A percentile compares a stretch with the other conserved stretches of the same genome.
phyloP scores from a whole-genome alignment of 164 flowering plant genomes.

The Paratinospora sagittata region DNA sequence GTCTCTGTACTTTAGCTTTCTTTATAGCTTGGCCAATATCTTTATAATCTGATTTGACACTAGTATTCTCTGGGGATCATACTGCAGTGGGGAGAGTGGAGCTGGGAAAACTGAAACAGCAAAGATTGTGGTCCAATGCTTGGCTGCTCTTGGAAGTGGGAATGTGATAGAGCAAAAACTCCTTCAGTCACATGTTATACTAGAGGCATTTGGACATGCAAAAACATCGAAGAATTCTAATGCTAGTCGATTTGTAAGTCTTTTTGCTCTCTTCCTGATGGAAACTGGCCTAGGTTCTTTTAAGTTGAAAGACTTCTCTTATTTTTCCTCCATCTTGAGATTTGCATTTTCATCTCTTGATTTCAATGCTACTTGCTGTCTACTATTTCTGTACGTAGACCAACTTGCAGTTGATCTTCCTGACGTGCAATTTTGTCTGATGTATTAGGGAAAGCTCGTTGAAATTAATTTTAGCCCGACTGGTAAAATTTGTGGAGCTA shows the following conservation, averaged over 20 bases:
- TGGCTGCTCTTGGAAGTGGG: conserved; percentile 67
- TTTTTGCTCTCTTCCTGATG: not conserved
- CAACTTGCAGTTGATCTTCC: not conserved
- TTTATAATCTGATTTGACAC: not conserved
- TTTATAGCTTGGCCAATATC: not conserved
- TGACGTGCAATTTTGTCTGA: not conserved
- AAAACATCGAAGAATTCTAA: conserved; percentile 84
- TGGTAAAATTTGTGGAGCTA: conserved; percentile 78
- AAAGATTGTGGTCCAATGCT: conserved; percentile 56
- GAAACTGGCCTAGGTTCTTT: not conserved
- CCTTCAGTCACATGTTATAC: conserved; percentile 52
- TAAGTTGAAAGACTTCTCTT: not conserved
- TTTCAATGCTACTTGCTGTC: not conserved
- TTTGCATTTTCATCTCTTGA: not conserved
- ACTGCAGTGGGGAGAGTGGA: not conserved
- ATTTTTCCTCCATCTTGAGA: not conserved
- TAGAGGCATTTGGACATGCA: conserved; percentile 98
- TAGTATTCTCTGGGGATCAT: not conserved
- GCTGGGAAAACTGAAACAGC: no score
- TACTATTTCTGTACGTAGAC: not conserved
- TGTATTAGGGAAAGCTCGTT: conserved; percentile 72
- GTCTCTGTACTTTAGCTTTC: not conserved
- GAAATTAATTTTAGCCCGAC: conserved; percentile 65
- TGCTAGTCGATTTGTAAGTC: conserved; percentile 71
- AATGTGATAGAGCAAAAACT: conserved; percentile 49